Conservation (phyloP, 2,329 filamentous ascomycete genomes). For the Colletotrichum tropicicola region DNA sequence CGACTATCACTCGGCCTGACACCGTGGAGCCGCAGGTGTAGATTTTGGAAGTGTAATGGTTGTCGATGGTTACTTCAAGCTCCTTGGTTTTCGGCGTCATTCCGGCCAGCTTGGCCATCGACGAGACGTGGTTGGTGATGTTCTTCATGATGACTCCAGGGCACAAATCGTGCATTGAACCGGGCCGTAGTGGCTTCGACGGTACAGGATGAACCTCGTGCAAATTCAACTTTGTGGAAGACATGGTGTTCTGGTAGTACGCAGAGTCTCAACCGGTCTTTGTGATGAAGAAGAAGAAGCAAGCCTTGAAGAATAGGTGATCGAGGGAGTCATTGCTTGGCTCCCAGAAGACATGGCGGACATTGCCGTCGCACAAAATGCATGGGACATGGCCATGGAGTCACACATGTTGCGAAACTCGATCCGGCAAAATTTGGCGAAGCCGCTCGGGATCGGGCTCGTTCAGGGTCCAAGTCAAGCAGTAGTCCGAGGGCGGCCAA, state of each 20-base stretch:
- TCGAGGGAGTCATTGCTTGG: too few relatives aligned
- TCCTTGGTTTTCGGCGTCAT: slow-evolving; percentile 14
- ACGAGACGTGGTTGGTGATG: neutral
- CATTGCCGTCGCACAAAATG: too few relatives aligned
- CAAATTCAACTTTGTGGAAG: neutral
- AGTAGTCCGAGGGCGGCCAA: neutral
- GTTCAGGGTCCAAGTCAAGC: neutral
- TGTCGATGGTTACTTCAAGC: slow-evolving; percentile 58
- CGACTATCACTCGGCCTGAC: slow-evolving; percentile 58
- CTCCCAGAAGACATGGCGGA: too few relatives aligned
- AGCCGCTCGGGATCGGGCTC: too few relatives aligned
- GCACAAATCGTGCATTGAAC: neutral
- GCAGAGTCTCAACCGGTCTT: too few relatives aligned
- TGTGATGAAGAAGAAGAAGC: too few relatives aligned
- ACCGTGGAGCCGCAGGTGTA: slow-evolving; percentile 63
- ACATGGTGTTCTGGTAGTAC: too few relatives aligned
- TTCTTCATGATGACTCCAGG: neutral
- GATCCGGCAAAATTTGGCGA: too few relatives aligned
- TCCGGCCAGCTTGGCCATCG: neutral
- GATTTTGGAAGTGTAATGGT: slow-evolving; percentile 62
- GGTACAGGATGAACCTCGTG: neutral
- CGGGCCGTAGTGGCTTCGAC: neutral
- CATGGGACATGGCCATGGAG: too few relatives aligned
- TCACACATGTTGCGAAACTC: too few relatives aligned
- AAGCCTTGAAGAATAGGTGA: too few relatives aligned